A percentile compares a stretch with the other conserved stretches of the same genome.
Evolutionary conservation across 495 filamentous ascomycete species (phyloP).

Genomic region (Hypoxylon fuscum): DNA sequence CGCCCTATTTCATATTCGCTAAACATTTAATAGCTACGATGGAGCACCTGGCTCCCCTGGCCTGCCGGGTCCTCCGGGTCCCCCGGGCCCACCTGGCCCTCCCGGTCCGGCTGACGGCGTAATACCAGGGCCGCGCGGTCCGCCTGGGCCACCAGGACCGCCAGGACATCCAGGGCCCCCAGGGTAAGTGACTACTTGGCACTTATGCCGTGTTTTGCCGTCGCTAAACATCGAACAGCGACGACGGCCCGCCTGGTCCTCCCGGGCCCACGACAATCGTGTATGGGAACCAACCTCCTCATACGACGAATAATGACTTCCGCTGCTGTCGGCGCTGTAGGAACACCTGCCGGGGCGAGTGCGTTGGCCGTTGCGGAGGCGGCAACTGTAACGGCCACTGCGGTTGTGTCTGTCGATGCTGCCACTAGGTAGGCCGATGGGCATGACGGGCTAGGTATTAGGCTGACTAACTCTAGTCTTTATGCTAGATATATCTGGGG

Average conservation of each 20-base stretch:
- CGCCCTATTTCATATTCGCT: too few relatives aligned
- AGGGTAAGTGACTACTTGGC: not conserved
- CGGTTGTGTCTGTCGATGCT: slow-evolving; percentile 22
- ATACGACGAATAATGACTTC: not conserved
- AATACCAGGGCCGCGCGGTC: not conserved
- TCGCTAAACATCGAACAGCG: not conserved
- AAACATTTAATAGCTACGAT: too few relatives aligned
- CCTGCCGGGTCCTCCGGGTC: not conserved
- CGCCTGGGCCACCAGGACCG: not conserved
- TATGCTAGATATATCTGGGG: not conserved
- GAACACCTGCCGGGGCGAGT: slow-evolving; percentile 14
- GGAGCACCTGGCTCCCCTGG: slow-evolving; percentile 1
- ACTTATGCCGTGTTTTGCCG: not conserved
- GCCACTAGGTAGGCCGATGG: slow-evolving; percentile 2
- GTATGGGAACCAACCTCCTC: not conserved
- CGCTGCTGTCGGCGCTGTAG: slow-evolving; percentile 1
- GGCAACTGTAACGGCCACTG: slow-evolving; percentile 21
- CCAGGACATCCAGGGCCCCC: slow-evolving; percentile 7
- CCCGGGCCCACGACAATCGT: not conserved
- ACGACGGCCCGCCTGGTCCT: slow-evolving; percentile 6
- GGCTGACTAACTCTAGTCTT: not conserved
- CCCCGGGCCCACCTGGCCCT: slow-evolving; percentile 1
- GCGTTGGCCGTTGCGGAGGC: slow-evolving; percentile 16
- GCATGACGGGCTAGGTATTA: not conserved
- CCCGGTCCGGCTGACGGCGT: not conserved